A percentile compares a stretch with the other conserved stretches of the same genome.
Evolutionary conservation across 2,329 filamentous ascomycete species (phyloP).

Genomic region (Aspergillus sp.): DNA sequence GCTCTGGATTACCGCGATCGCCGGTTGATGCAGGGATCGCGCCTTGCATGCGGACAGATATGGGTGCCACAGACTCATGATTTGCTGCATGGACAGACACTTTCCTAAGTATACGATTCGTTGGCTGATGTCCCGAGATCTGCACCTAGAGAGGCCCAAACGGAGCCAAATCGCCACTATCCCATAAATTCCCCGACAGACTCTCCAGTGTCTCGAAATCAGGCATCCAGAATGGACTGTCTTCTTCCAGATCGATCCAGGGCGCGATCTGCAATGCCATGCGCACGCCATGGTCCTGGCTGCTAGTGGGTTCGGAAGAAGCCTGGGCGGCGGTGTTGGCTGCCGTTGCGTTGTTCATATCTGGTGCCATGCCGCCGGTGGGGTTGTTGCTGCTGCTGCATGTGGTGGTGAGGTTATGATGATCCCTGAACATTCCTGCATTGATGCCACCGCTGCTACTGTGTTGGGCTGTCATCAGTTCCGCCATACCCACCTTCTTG

Average conservation of each 20-base stretch:
- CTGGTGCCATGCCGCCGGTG: slow-evolving; percentile 10
- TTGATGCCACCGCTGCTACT: neutral
- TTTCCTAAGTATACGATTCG: neutral
- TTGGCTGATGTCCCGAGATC: neutral
- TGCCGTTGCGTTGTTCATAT: neutral
- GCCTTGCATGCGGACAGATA: neutral
- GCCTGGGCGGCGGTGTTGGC: slow-evolving; percentile 1
- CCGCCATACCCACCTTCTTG: slow-evolving; percentile 40
- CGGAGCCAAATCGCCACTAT: slow-evolving; percentile 27
- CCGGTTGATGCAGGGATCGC: neutral
- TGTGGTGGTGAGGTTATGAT: slow-evolving; percentile 9
- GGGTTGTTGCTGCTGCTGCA: neutral
- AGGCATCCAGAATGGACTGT: slow-evolving; percentile 43
- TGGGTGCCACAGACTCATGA: too few species aligned
- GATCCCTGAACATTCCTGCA: slow-evolving; percentile 19
- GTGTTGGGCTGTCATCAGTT: slow-evolving; percentile 44
- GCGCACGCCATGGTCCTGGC: slow-evolving; percentile 38
- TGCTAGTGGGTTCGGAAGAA: neutral
- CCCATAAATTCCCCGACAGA: slow-evolving; percentile 35
- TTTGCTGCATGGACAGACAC: too few species aligned
- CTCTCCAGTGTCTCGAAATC: slow-evolving; percentile 41
- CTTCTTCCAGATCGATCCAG: slow-evolving; percentile 43
- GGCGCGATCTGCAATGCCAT: slow-evolving; percentile 44
- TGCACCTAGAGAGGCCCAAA: slow-evolving; percentile 34
- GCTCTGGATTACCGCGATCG: neutral